Conservation (phyloP, 176 grass and related monocot genomes). For the Paspalum vaginatum region DNA sequence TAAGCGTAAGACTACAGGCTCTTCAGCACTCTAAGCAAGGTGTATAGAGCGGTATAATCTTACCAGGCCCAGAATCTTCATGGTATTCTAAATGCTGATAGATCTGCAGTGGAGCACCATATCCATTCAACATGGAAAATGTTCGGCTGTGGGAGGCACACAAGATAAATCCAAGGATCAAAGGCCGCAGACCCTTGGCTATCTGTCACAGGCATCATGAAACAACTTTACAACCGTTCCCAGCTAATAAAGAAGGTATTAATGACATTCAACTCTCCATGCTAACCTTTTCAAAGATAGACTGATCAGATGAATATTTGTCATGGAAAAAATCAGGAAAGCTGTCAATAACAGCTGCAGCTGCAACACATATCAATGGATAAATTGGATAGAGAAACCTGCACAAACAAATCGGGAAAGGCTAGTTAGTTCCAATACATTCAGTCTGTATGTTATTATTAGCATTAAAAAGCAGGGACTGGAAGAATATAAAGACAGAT, state of each 20-base stretch:
- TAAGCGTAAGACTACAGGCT: not conserved
- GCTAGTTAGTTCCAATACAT: slow-evolving; percentile 20
- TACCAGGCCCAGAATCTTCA: slow-evolving; percentile 86
- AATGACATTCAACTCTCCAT: not conserved
- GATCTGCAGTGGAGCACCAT: slow-evolving; percentile 89
- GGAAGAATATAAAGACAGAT: slow-evolving; percentile 1
- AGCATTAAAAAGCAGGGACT: not conserved
- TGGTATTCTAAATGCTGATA: slow-evolving; percentile 91
- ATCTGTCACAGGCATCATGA: slow-evolving; percentile 64
- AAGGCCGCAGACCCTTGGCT: slow-evolving; percentile 82
- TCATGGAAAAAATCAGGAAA: slow-evolving; percentile 90
- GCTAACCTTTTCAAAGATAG: slow-evolving; percentile 70
- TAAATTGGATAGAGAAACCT: slow-evolving; percentile 99
- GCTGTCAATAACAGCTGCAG: slow-evolving; percentile 81
- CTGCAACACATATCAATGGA: slow-evolving; percentile 91
- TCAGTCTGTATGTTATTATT: not conserved
- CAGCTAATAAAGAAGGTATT: not conserved
- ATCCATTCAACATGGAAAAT: slow-evolving; percentile 97
- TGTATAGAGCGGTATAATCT: slow-evolving; percentile 25
- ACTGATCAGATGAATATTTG: slow-evolving; percentile 76
- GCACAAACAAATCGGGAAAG: slow-evolving; percentile 39
- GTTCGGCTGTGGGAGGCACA: slow-evolving; percentile 96
- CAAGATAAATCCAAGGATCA: slow-evolving; percentile 87
- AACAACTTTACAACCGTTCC: slow-evolving; percentile 26
- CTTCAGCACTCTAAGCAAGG: not conserved